Evolutionary conservation across 306 rosid genomes (phyloP), one percentile per base, ranked within the genome.

Genomic region (Gastrolobium bilobum): DNA sequence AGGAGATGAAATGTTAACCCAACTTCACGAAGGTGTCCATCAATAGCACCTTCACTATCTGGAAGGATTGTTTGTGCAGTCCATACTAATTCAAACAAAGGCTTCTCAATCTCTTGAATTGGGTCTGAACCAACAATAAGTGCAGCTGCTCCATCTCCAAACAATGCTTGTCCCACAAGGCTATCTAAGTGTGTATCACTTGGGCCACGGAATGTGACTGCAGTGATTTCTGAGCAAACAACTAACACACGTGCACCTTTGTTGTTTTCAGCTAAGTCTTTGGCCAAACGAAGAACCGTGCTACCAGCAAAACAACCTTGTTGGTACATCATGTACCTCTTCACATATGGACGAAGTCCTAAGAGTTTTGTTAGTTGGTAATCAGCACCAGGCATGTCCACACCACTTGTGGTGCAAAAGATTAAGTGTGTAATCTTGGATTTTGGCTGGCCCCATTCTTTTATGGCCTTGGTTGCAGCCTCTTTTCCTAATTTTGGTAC

Each of bases 41-140:
- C 26, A 20, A 20, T 20, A 20, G 26, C 26, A 20, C 26, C 26
- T 20, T 20, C 26, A 20, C 26, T 20, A 20, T 20, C 26, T 20
- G 26, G 26, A 20, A 20, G 26, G 26, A 20, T 20, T 20, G 26
- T 20, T 20, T 20, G 26, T 20, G 26, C 26, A 20, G 26, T 20
- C 26, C 26, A 20, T 20, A 20, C 1, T 20, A 20, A 20, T 1
- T 20, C 26, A 20, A 20, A 20, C 26, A 20, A 20, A 20, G 26
- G 26, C 26, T 62, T 62, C 68, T 62, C 68, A 14, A 14, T 3
- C 26, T 62, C 6, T n/a, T 47, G 48, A 7, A 62, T 3, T 14
- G 48, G 68, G 11, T 62, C 68, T 7, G 68, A 38, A 6, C 68
- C 68, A 62, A 62, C 68, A 37, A 62, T 62, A 33, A 62, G 68